These are phyloP conservation scores for Ceratocystis albifundus DNA, from an alignment of 2,329 filamentous ascomycete genomes.

Conservation along the genomic window DNA sequence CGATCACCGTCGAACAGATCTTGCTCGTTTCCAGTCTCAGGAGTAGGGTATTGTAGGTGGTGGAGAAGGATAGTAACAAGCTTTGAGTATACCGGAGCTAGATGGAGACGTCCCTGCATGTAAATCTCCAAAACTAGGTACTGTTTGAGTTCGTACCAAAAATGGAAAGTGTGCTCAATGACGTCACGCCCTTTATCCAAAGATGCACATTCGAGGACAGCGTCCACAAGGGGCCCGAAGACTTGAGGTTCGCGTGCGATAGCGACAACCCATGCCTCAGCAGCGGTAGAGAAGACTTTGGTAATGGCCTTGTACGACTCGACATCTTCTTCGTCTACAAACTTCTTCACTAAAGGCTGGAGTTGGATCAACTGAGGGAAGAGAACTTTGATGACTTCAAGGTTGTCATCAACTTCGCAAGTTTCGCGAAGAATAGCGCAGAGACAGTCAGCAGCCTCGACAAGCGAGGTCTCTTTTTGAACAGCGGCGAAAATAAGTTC, in stretches of 20 bases:
- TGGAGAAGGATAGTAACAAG: slow-evolving; percentile 87
- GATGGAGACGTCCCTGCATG: slow-evolving; percentile 63
- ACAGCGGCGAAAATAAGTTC: slow-evolving; percentile 69
- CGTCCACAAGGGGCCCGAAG: slow-evolving; percentile 77
- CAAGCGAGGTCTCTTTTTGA: slow-evolving; percentile 63
- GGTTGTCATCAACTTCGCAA: slow-evolving; percentile 80
- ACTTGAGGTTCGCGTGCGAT: slow-evolving; percentile 73
- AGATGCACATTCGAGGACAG: slow-evolving; percentile 81
- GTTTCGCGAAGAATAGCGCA: slow-evolving; percentile 89
- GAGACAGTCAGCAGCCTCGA: slow-evolving; percentile 82
- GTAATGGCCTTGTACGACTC: slow-evolving; percentile 83
- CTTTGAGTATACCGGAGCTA: slow-evolving; percentile 72
- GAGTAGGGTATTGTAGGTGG: slow-evolving; percentile 75
- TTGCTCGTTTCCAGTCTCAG: slow-evolving; percentile 59
- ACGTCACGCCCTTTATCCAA: slow-evolving; percentile 82
- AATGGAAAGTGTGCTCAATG: slow-evolving; percentile 85
- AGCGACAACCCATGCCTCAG: slow-evolving; percentile 85
- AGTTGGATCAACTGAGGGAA: slow-evolving; percentile 71
- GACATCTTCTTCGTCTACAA: slow-evolving; percentile 67
- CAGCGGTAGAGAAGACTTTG: slow-evolving; percentile 82
- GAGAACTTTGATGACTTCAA: slow-evolving; percentile 67
- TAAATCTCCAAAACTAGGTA: slow-evolving; percentile 87
- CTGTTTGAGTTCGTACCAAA: slow-evolving; percentile 98
- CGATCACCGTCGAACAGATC: slow-evolving; percentile 94
- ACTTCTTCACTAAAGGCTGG: slow-evolving; percentile 61